Evolutionary conservation across 2,329 filamentous ascomycete species (phyloP).

Genomic region (Parafenestella ontariensis): DNA sequence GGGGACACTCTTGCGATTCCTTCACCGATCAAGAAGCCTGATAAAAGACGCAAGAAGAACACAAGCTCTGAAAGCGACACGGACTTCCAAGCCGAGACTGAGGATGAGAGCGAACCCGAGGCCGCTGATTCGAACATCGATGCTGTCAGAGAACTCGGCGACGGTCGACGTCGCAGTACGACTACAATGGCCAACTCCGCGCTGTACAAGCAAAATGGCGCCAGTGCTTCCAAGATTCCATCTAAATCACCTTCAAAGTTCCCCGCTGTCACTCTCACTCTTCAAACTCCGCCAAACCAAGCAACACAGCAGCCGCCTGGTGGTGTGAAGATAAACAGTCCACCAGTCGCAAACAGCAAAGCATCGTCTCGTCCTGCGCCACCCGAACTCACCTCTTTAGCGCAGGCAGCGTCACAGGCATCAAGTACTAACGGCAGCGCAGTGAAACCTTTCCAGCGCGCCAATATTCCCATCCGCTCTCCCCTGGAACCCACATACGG

Average conservation of each 20-base stretch:
- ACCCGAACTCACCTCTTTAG: no score
- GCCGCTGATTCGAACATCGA: slow-evolving; percentile 12
- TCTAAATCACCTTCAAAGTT: slow-evolving; percentile 6
- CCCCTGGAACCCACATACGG: slow-evolving; percentile 32
- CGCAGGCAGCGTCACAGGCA: slow-evolving; percentile 1
- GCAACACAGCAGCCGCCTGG: not conserved
- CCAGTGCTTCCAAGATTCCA: slow-evolving; percentile 21
- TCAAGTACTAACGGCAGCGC: slow-evolving; percentile 19
- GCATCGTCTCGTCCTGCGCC: not conserved
- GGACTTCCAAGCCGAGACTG: slow-evolving; percentile 54
- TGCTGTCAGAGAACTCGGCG: slow-evolving; percentile 9
- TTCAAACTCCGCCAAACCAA: not conserved
- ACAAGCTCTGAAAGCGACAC: slow-evolving; percentile 55
- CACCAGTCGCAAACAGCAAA: not conserved
- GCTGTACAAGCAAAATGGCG: slow-evolving; percentile 27
- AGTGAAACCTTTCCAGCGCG: slow-evolving; percentile 46
- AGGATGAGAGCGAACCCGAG: slow-evolving; percentile 34
- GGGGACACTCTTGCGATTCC: slow-evolving; percentile 24
- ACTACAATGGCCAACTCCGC: slow-evolving; percentile 14
- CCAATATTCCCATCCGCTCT: slow-evolving; percentile 34
- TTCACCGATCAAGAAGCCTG: slow-evolving; percentile 41
- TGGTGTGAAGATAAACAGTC: not conserved
- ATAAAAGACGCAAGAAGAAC: slow-evolving; percentile 37
- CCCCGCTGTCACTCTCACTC: slow-evolving; percentile 4
- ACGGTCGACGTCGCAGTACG: slow-evolving; percentile 8